A percentile compares a stretch with the other conserved stretches of the same genome.
Conservation (phyloP, 345 rosid genomes). For the Bruguiera gymnorhiza region DNA sequence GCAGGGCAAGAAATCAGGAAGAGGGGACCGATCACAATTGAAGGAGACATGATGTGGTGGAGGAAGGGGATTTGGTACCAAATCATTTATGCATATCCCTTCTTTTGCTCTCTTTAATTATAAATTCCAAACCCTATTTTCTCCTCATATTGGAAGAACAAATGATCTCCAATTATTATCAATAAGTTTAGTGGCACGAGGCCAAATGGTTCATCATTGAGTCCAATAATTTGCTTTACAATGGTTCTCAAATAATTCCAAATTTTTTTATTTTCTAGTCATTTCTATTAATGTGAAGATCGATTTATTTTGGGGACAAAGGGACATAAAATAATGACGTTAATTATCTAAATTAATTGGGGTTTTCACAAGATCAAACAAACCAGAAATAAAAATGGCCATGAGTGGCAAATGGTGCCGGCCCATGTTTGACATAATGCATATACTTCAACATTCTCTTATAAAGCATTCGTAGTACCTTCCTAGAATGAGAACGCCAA, state of each 20-base stretch:
- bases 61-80: constrained; percentile 39
- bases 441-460: too few species aligned
- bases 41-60: constrained; percentile 23
- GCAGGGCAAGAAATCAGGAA: constrained; percentile 21
- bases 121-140: constrained; percentile 12
- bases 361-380: too few species aligned
- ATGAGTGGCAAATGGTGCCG: too few species aligned
- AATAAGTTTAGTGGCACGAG: constrained; percentile 19
- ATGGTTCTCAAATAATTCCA: constrained; percentile 14
- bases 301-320: not conserved
- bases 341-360: too few species aligned
- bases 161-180: constrained; percentile 30
- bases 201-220: too few species aligned
- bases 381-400: too few species aligned
- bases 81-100: constrained; percentile 45
- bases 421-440: too few species aligned
- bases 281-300: not conserved
- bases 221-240: constrained; percentile 27
- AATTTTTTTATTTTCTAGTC: not conserved
- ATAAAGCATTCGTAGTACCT: too few species aligned
- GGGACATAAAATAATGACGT: too few species aligned
- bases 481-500: too few species aligned
- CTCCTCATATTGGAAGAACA: not conserved
- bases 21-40: constrained; percentile 8
- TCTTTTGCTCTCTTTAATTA: constrained; percentile 34